Evolutionary conservation across 2,329 filamentous ascomycete genomes (phyloP), one percentile per base, ranked within the genome.

Genomic region (Penicillium frequentans): DNA sequence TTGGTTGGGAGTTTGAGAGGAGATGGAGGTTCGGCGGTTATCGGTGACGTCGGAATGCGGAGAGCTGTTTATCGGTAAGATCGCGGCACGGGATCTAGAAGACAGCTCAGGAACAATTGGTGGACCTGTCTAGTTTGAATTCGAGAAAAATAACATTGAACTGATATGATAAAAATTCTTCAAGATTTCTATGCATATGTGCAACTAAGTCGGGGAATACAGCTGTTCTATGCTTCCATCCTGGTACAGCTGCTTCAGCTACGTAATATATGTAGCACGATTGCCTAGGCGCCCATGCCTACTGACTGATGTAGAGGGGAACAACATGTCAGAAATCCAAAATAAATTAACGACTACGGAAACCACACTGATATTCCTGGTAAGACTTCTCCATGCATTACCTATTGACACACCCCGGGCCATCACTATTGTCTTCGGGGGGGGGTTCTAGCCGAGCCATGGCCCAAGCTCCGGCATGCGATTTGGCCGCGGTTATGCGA

Each of bases 31-130:
- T 64, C 62, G 58, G 62, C 23, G 45, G 52, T 64, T 57, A 51
- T 63, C 62, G 57, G 63, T 64, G 64, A 66, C 58, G 58, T 66
- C 53, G 53, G 45, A 53, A 31, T 60, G 61, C 57, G 59, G 61
- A 63, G 59, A 59, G 24, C 47, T 54, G 37, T 37, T 43, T 27
- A 59, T 45, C 56, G 44, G 52, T 23, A 16, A 44, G 42, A 27
- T 24, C 24, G 29, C 37, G 43, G 24, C 29, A 46, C 21, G 27
- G n/a, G 35, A 39, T 19, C 35, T n/a, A 39, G n/a, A 39, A 39
- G 5, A 19, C n/a, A n/a, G 35, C 8, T 19, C 35, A 39, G 35
- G 35, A 10, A 39, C n/a, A 10, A 19, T 9, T 37, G 6, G 11
- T 16, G 31, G 31, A 33, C 3, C 6, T 33, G 0, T 7, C 14